Base-by-base conservation (phyloP, 192 early-diverging fungal genomes). In the Linnemannia schmuckeri region DNA sequence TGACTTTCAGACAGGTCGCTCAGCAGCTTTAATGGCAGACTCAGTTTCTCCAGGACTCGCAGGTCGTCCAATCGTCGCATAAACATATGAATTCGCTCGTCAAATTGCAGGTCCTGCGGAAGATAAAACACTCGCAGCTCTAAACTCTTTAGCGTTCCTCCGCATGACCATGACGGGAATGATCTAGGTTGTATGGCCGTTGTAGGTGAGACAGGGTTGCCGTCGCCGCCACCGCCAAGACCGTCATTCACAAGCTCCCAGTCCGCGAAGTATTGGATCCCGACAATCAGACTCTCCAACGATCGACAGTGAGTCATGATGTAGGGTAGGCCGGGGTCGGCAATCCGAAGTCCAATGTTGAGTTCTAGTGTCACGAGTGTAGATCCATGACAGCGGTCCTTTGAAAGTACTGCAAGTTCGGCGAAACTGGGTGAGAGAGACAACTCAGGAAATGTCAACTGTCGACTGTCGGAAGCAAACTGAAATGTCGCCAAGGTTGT, bases 1-100 rank as follows among this genome's bases (percentile, higher is more conserved):
- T 54, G 74, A 61, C 80, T 82, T 69, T 82, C 80, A 6, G 80
- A 82, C 3, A 82, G 47, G 10, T 82, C 80, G 35, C 74, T 76
- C 66, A 82, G 47, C 38, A 82, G 7, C 73, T 82, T 82, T 27
- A 40, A 49, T 10, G 80, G 80, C 15, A 82, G 22, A 9, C 70
- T 44, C 37, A 82, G 40, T 20, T 4, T 70, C 74, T 82, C 66
- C 69, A 82, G 69, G 30, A 71, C 80, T 44, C 42, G 27, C 40
- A 82, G 38, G 8, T 76, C 80, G 35, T 70, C 47, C 27, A 82
- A 49, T 57, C 80, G 80, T 24, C 46, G 57, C 74, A 82, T 76
- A 27, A 82, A 82, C 35, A 35, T n/a, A 33, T 76, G 80, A 24
- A 63, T 41, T 20, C 74, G 61, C n/a, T 71, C 47, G 33, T 82